These are phyloP conservation scores for Scenedesmus sp. DNA, from an alignment of 163 green algal genomes.

Conservation along the genomic window DNA sequence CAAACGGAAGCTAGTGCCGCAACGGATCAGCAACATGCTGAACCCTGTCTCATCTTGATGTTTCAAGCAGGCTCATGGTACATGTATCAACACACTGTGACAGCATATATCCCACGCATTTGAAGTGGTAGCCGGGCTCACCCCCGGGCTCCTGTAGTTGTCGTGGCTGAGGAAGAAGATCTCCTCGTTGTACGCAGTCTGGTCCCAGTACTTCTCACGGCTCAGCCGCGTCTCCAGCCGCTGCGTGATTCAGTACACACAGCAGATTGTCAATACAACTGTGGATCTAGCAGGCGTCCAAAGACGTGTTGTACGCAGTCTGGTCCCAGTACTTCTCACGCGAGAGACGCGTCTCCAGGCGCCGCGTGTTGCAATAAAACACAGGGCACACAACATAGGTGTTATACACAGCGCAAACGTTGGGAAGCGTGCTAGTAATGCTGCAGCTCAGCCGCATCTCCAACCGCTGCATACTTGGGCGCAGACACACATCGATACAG, in stretches of 20 bases:
- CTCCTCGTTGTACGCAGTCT: slow-evolving; percentile 93
- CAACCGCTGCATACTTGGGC: neutral
- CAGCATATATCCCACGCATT: neutral
- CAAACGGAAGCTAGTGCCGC: no score
- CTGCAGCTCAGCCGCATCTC: neutral
- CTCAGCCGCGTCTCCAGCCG: slow-evolving; percentile 74
- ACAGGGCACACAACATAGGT: no score
- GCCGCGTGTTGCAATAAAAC: neutral
- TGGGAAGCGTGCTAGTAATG: no score
- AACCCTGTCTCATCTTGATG: no score
- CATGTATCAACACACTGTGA: no score
- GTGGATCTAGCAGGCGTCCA: no score
- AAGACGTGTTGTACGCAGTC: slow-evolving; percentile 82
- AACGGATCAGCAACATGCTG: no score
- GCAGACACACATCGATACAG: no score
- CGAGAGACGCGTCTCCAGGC: slow-evolving; percentile 73
- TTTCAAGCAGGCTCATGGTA: no score
- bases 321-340: slow-evolving; percentile 93
- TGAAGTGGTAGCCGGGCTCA: slow-evolving; percentile 1
- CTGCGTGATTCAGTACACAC: neutral
- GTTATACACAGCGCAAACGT: no score
- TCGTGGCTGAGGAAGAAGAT: slow-evolving; percentile 90
- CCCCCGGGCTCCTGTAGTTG: slow-evolving; percentile 74
- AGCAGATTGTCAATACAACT: neutral
- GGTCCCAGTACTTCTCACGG: slow-evolving; percentile 91